Conservation (phyloP, 1,284 basidiomycete species). For the Nidula niveotomentosa region DNA sequence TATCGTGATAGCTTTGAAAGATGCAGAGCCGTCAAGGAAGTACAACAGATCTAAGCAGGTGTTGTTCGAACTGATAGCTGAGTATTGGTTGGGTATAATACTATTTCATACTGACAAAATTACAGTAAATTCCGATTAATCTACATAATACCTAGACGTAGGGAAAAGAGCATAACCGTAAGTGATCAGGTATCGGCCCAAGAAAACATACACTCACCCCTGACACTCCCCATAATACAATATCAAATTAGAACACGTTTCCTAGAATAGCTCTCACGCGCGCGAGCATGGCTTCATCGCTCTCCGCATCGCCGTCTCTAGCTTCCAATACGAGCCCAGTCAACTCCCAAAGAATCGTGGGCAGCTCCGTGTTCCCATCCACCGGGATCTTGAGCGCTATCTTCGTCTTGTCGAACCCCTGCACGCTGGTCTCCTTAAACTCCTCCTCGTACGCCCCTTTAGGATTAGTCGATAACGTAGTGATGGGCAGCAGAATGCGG, state of each 20-base stretch:
- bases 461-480: slow-evolving; percentile 3
- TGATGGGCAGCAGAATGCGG: slow-evolving; percentile 28
- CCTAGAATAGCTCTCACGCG: slow-evolving; percentile 30
- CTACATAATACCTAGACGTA: too few species aligned
- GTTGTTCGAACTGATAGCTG: too few species aligned
- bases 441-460: slow-evolving; percentile 11
- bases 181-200: too few species aligned
- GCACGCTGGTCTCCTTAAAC: slow-evolving; percentile 37
- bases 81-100: too few species aligned
- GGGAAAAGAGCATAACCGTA: too few species aligned
- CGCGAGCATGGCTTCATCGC: slow-evolving; percentile 28
- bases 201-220: too few species aligned
- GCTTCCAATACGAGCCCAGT: slow-evolving; percentile 34
- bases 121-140: too few species aligned
- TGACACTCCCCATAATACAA: too few species aligned
- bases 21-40: too few species aligned
- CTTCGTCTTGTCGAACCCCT: slow-evolving; percentile 35
- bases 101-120: too few species aligned
- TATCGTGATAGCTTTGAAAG: too few species aligned
- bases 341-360: slow-evolving; percentile 35
- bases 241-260: slow-evolving; percentile 14
- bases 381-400: slow-evolving; percentile 33
- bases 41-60: too few species aligned
- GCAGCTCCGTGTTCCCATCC: slow-evolving; percentile 31
- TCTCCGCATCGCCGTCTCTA: slow-evolving; percentile 20